These are phyloP conservation scores for Pythium chondricola DNA, from an alignment of 352 stramenopile genomes.

Conservation along the genomic window DNA sequence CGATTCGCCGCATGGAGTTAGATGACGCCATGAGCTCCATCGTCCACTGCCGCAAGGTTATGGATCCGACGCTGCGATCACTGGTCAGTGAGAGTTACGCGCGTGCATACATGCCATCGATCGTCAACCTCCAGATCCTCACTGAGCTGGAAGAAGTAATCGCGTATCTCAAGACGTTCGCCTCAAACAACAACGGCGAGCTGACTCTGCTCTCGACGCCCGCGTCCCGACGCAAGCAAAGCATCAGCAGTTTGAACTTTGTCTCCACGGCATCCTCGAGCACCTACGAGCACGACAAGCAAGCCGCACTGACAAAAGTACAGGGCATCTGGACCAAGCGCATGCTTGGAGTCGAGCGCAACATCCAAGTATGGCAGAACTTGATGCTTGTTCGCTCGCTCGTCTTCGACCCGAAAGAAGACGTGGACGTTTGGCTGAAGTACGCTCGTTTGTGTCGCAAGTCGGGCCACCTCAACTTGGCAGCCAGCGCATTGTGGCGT, in stretches of 20 bases:
- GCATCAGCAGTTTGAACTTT: conserved; percentile 77
- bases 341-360: conserved; percentile 92
- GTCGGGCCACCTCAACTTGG: conserved; percentile 84
- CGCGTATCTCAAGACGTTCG: conserved; percentile 73
- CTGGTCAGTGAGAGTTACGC: conserved; percentile 97
- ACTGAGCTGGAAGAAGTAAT: conserved; percentile 94
- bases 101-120: conserved; percentile 93
- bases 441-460: conserved; percentile 91
- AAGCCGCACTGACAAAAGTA: conserved; percentile 62
- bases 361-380: conserved; percentile 92
- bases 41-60: conserved; percentile 89
- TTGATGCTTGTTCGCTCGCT: conserved; percentile 95
- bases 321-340: conserved; percentile 82
- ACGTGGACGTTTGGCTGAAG: conserved; percentile 93
- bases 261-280: conserved; percentile 66
- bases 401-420: conserved; percentile 85
- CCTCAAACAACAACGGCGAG: conserved; percentile 75
- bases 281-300: conserved; percentile 69
- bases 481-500: conserved; percentile 70
- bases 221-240: conserved; percentile 51
- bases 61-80: conserved; percentile 95
- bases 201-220: conserved; percentile 57
- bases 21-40: conserved; percentile 90
- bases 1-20: conserved; percentile 94
- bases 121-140: conserved; percentile 97